Percentiles rank a stretch among this genome's conserved stretches.
Conservation (phyloP, 106 monocot species). For the Allium fistulosum region DNA sequence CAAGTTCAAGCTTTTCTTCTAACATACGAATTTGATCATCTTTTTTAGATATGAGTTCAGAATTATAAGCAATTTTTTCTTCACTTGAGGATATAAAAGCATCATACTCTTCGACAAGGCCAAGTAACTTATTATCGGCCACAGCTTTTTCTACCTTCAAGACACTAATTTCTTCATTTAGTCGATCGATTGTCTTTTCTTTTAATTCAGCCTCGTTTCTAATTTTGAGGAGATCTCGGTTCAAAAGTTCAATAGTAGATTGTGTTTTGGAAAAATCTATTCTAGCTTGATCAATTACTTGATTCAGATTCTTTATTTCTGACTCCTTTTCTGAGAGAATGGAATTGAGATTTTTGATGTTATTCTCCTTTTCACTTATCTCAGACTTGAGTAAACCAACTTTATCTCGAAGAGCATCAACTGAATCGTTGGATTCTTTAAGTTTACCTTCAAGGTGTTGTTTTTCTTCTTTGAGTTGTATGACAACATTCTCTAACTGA, state of each 20-base stretch:
- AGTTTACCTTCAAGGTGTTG: conserved; percentile 47
- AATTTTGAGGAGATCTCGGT: conserved; percentile 32
- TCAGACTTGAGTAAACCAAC: conserved; percentile 40
- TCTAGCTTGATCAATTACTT: conserved; percentile 37
- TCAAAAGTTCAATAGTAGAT: conserved; percentile 37
- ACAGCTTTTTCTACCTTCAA: conserved; percentile 44
- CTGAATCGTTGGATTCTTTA: conserved; percentile 34
- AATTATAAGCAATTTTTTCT: conserved; percentile 28
- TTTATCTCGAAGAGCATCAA: conserved; percentile 50
- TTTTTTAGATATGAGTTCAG: conserved; percentile 51
- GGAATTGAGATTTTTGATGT: conserved; percentile 31
- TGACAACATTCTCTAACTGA: conserved; percentile 32
- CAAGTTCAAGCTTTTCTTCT: conserved; percentile 38
- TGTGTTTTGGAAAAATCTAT: conserved; percentile 35
- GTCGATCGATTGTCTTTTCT: conserved; percentile 25
- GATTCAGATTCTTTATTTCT: conserved; percentile 34
- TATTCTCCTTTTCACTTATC: conserved; percentile 61
- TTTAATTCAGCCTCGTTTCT: conserved; percentile 39
- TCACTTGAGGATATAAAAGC: conserved; percentile 47
- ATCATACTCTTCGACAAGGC: conserved; percentile 43
- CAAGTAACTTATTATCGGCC: conserved; percentile 24
- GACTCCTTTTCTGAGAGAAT: conserved; percentile 46
- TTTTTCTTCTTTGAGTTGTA: conserved; percentile 37
- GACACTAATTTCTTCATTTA: conserved; percentile 32
- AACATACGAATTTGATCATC: conserved; percentile 41